Conservation (phyloP, 768 basidiomycete genomes). For the Xerocomus spinulosus region DNA sequence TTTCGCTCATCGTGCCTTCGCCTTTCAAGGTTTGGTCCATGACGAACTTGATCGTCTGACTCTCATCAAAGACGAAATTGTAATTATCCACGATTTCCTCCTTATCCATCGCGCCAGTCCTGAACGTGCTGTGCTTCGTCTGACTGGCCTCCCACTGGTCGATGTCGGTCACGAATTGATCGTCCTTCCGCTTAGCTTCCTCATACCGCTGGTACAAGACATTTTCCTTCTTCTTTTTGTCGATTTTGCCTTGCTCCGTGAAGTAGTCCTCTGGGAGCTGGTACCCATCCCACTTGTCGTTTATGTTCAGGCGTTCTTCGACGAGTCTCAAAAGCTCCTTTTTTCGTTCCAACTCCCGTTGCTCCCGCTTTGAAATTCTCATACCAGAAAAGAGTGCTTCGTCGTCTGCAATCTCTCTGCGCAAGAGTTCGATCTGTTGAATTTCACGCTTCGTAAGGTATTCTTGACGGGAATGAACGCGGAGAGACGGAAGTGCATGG, state of each 20-base stretch:
- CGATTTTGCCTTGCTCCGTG: slow-evolving; percentile 97
- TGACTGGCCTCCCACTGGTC: slow-evolving; percentile 98
- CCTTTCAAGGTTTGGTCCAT: slow-evolving; percentile 75
- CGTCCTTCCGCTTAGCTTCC: slow-evolving; percentile 86
- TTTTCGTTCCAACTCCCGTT: slow-evolving; percentile 78
- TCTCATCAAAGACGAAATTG: slow-evolving; percentile 98
- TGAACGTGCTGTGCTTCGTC: slow-evolving; percentile 83
- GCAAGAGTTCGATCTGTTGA: slow-evolving; percentile 90
- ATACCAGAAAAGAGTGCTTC: slow-evolving; percentile 87
- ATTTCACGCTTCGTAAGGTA: slow-evolving; percentile 95
- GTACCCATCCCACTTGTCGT: slow-evolving; percentile 95
- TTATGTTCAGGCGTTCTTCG: slow-evolving; percentile 90
- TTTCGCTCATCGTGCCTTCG: slow-evolving; percentile 66
- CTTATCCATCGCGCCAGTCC: slow-evolving; percentile 90
- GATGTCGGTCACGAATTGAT: slow-evolving; percentile 93
- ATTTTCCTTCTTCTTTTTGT: slow-evolving; percentile 92
- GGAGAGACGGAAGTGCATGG: slow-evolving; percentile 61
- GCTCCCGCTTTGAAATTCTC: slow-evolving; percentile 83
- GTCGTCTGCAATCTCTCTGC: slow-evolving; percentile 92
- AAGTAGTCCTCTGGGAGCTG: slow-evolving; percentile 96
- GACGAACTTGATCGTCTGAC: slow-evolving; percentile 93
- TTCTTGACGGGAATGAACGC: slow-evolving; percentile 88
- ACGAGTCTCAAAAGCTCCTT: slow-evolving; percentile 89
- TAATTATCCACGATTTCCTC: slow-evolving; percentile 77
- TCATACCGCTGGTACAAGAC: slow-evolving; percentile 93